Conservation (phyloP, 2,329 filamentous ascomycete species). For the Aureobasidium leucospermi region DNA sequence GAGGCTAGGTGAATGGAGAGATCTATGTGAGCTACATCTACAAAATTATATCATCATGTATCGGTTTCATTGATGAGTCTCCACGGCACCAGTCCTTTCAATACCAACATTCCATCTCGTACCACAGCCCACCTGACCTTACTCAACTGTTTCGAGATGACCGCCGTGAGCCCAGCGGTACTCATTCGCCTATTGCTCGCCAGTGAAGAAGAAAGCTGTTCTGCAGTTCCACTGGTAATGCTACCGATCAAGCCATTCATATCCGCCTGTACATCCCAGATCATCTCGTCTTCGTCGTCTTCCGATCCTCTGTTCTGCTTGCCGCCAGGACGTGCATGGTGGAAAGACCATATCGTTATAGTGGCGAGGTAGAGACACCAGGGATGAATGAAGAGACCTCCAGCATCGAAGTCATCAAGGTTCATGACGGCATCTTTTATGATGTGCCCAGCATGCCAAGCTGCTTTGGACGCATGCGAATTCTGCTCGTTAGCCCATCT, state of each 20-base stretch:
- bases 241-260: slow-evolving; percentile 39
- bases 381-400: slow-evolving; percentile 52
- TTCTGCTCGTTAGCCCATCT: slow-evolving; percentile 38
- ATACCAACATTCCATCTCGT: slow-evolving; percentile 53
- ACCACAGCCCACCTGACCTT: slow-evolving; percentile 56
- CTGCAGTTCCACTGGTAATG: slow-evolving; percentile 34
- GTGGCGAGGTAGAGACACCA: slow-evolving; percentile 57
- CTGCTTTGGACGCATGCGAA: slow-evolving; percentile 35
- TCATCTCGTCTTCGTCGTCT: slow-evolving; percentile 38
- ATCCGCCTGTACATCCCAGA: slow-evolving; percentile 44
- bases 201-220: slow-evolving; percentile 27
- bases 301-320: slow-evolving; percentile 13
- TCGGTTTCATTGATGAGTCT: slow-evolving; percentile 25
- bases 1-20: too few relatives aligned
- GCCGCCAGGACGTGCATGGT: slow-evolving; percentile 32
- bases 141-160: slow-evolving; percentile 49
- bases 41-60: not conserved
- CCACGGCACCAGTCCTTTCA: slow-evolving; percentile 37
- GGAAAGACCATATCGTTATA: slow-evolving; percentile 51
- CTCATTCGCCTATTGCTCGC: slow-evolving; percentile 37
- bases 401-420: slow-evolving; percentile 45
- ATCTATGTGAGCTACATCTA: too few relatives aligned
- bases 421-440: slow-evolving; percentile 44
- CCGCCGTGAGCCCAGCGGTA: slow-evolving; percentile 47
- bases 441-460: slow-evolving; percentile 49